Base-by-base conservation (phyloP, 148 eudicot genomes). In the Rhododendron vialii region DNA sequence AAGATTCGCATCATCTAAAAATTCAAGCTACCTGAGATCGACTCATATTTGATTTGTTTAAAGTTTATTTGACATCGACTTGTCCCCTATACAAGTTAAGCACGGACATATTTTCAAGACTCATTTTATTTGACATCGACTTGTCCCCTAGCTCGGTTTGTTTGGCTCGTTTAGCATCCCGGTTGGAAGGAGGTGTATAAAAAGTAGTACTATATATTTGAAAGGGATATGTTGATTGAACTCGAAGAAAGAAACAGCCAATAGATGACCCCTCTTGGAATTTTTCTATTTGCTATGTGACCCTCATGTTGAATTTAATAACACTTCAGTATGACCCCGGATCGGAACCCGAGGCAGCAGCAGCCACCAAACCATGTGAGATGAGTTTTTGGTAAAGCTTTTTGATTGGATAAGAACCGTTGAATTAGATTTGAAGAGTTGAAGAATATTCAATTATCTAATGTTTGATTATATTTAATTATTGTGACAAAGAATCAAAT, bases 291-390 rank as follows among this genome's bases (percentile, higher is more conserved):
- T 71, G 38, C 36, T 30, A 30, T 13, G 76, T 28, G 76, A 71
- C 17, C 76, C 76, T 2, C 38, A 12, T 38, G 38, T 71, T 65
- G 73, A 65, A 65, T 65, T 65, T 65, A 65, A n/a, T 65, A 65
- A 65, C 73, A 65, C 73, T 85, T 88, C 90, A 95, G 95, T 91
- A 87, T 30, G 89, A 90, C 69, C 88, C 91, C 1, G 7, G 90
- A 89, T 45, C 65, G 96, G 95, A 82, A 84, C 91, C 48, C 81
- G 81, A 45, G 81, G 81, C 81, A 12, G 81, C 57, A n/a, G 50
- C 57, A n/a, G 50, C 81, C 28, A 45, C 81, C 81, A 78, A 78
- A n/a, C 55, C 12, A 18, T 22, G 48, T 43, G 48, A 30, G 80
- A 38, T 10, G 22, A 77, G 14, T 77, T 43, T 77, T 77, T 77